Conservation (phyloP, 768 basidiomycete species). For the Russula ochroleuca region DNA sequence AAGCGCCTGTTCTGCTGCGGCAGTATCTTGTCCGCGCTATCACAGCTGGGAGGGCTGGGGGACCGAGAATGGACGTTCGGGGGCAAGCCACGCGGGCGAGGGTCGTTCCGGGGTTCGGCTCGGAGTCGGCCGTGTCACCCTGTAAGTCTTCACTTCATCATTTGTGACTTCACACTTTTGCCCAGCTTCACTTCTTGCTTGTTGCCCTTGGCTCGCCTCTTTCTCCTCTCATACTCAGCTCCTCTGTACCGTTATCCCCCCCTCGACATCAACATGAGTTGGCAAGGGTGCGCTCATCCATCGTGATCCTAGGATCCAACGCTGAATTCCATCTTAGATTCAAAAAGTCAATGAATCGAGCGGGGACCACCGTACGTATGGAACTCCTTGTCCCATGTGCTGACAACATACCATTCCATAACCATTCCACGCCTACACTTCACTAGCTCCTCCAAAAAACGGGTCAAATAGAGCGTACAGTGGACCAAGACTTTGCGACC, state of each 20-base stretch:
- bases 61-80: too few species aligned
- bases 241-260: neutral
- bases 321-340: constrained; percentile 47
- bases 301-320: neutral
- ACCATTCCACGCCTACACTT: neutral
- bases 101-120: neutral
- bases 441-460: constrained; percentile 91
- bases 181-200: too few species aligned
- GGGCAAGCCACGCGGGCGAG: neutral
- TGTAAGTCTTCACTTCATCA: constrained; percentile 2
- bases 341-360: constrained; percentile 90
- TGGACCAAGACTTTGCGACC: constrained; percentile 89
- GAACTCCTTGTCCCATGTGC: constrained; percentile 13
- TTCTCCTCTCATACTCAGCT: neutral
- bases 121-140: neutral
- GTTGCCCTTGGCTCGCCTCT: neutral
- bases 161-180: neutral
- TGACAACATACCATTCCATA: constrained; percentile 20
- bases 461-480: constrained; percentile 93
- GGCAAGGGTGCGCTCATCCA: constrained; percentile 17
- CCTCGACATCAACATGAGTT: constrained; percentile 16
- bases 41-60: neutral
- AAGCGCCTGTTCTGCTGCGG: neutral
- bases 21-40: neutral
- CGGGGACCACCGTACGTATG: constrained; percentile 75